These are phyloP conservation scores for Abrus precatorius DNA, from an alignment of 306 rosid species.

Conservation along the genomic window DNA sequence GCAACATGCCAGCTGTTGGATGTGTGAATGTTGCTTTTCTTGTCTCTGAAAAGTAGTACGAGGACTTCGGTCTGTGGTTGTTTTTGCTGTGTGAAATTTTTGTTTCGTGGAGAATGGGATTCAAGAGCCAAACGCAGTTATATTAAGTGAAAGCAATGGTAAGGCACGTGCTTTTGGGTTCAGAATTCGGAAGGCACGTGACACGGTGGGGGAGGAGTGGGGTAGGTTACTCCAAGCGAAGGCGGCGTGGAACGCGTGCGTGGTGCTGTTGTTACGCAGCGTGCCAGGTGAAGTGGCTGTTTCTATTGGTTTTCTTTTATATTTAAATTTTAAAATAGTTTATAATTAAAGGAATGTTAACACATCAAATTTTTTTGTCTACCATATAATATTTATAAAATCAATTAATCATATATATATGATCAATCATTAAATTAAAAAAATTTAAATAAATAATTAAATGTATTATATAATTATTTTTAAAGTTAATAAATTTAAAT, in stretches of 20 bases:
- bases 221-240: background rate
- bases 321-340: too few species aligned
- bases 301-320: too few species aligned
- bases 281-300: too few species aligned
- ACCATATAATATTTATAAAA: too few species aligned
- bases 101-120: slow-evolving; percentile 38
- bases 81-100: background rate
- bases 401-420: too few species aligned
- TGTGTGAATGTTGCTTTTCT: background rate
- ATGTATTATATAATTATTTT: too few species aligned
- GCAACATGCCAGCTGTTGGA: background rate
- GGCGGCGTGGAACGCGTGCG: slow-evolving; percentile 39
- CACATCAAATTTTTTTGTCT: too few species aligned
- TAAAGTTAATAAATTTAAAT: too few species aligned
- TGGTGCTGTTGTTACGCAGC: background rate
- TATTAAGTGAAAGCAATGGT: background rate
- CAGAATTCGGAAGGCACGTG: slow-evolving; percentile 39
- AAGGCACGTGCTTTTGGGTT: slow-evolving; percentile 40
- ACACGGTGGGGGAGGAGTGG: background rate
- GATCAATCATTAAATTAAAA: too few species aligned
- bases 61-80: slow-evolving; percentile 19
- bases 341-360: too few species aligned
- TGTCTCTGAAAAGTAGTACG: slow-evolving; percentile 16
- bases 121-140: too few species aligned
- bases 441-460: too few species aligned